These are phyloP conservation scores for Exophiala mesophila DNA, from an alignment of 2,329 filamentous ascomycete species.

Conservation along the genomic window DNA sequence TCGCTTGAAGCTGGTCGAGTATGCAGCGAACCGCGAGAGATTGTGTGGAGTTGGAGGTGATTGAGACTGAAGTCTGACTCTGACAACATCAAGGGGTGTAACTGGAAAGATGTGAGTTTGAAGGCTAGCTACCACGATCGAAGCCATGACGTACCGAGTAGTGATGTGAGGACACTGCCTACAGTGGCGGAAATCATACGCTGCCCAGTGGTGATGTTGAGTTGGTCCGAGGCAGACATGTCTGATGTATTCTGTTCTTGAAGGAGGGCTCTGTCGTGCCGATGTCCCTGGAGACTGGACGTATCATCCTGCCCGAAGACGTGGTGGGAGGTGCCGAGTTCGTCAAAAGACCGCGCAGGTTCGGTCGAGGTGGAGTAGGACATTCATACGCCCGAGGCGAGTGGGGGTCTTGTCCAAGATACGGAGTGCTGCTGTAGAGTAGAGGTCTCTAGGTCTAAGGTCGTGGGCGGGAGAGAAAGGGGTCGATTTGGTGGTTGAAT, in stretches of 20 bases:
- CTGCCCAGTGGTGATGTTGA: slow-evolving; percentile 70
- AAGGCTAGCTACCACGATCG: slow-evolving; percentile 1
- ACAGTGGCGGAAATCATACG: slow-evolving; percentile 94
- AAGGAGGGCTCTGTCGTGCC: slow-evolving; percentile 27
- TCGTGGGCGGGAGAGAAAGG: not conserved
- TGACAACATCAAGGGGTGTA: slow-evolving; percentile 93
- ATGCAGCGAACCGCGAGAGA: slow-evolving; percentile 54
- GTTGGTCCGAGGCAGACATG: slow-evolving; percentile 16
- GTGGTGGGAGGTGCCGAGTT: slow-evolving; percentile 15
- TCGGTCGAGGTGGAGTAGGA: slow-evolving; percentile 21
- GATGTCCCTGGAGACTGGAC: slow-evolving; percentile 18
- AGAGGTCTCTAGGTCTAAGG: not conserved
- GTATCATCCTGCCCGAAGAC: slow-evolving; percentile 19
- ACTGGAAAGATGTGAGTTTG: slow-evolving; percentile 49
- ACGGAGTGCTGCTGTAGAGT: not conserved
- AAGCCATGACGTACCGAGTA: slow-evolving; percentile 65
- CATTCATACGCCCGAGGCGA: slow-evolving; percentile 18
- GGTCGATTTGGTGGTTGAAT: not conserved
- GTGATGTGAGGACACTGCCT: slow-evolving; percentile 81
- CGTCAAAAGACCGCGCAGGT: slow-evolving; percentile 20
- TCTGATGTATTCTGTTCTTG: slow-evolving; percentile 16
- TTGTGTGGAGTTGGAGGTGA: slow-evolving; percentile 48
- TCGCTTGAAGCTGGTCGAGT: slow-evolving; percentile 53
- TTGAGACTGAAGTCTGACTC: slow-evolving; percentile 89
- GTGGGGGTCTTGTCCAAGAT: not conserved